These are phyloP conservation scores for Shiraia sp. DNA, from an alignment of 2,329 filamentous ascomycete species.

Conservation along the genomic window DNA sequence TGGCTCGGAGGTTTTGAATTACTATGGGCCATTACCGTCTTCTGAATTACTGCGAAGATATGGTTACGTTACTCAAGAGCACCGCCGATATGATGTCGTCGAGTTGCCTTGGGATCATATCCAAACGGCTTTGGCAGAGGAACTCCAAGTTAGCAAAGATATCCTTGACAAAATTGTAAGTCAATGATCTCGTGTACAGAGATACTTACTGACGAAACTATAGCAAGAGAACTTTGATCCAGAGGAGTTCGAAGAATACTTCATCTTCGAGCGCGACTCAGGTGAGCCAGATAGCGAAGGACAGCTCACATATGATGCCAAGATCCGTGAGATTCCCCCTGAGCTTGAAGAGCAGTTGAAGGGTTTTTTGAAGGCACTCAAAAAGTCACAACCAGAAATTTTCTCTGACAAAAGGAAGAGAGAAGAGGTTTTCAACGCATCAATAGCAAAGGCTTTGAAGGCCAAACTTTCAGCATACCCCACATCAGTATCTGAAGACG, in stretches of 20 bases:
- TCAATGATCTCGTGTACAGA: no score
- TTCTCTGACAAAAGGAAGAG: slow-evolving; percentile 19
- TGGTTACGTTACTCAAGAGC: slow-evolving; percentile 25
- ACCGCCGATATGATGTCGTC: slow-evolving; percentile 23
- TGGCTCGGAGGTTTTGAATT: slow-evolving; percentile 26
- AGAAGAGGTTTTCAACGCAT: slow-evolving; percentile 7
- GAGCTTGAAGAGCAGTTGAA: slow-evolving; percentile 26
- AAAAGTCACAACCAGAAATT: slow-evolving; percentile 10
- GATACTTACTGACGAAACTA: not conserved
- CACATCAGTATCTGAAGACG: slow-evolving; percentile 15
- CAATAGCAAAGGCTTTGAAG: slow-evolving; percentile 10
- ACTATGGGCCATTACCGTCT: slow-evolving; percentile 27
- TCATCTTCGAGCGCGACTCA: slow-evolving; percentile 26
- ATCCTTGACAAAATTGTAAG: slow-evolving; percentile 11
- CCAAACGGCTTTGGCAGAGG: slow-evolving; percentile 6
- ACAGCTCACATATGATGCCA: slow-evolving; percentile 9
- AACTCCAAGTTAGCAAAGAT: slow-evolving; percentile 8
- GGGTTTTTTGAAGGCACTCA: slow-evolving; percentile 15
- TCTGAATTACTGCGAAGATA: slow-evolving; percentile 27
- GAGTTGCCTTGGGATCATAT: slow-evolving; percentile 20
- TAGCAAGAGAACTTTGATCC: slow-evolving; percentile 10
- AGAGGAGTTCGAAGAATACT: slow-evolving; percentile 20
- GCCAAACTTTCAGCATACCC: slow-evolving; percentile 19
- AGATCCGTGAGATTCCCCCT: slow-evolving; percentile 13
- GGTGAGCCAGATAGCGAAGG: slow-evolving; percentile 25